phyloP scores from a whole-genome alignment of 768 basidiomycete species.

The Podaxis sp. region DNA sequence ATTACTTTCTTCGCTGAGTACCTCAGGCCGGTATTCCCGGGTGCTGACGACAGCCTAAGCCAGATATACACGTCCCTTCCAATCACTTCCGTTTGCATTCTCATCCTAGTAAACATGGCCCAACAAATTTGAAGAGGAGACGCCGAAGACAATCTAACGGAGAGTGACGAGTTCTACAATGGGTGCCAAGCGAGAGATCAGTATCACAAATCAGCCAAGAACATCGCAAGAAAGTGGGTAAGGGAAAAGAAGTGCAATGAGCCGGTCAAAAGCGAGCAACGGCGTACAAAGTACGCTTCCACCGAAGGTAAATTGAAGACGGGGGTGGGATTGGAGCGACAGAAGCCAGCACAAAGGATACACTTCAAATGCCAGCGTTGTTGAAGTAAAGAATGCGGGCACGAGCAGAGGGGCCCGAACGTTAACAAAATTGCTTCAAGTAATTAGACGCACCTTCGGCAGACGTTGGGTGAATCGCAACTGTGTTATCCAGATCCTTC shows the following conservation, averaged over 20 bases:
- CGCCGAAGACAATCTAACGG: constrained; percentile 17
- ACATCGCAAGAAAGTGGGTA: not conserved
- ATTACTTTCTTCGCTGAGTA: not conserved
- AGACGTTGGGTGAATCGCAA: constrained; percentile 90
- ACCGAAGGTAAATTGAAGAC: not conserved
- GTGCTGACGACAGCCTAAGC: not conserved
- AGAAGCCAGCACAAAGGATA: not conserved
- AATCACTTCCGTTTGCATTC: not conserved
- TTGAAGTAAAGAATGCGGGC: not conserved
- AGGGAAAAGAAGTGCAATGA: not conserved
- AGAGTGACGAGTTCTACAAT: constrained; percentile 30
- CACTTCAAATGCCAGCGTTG: not conserved
- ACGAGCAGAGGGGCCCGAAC: not conserved
- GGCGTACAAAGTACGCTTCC: not conserved
- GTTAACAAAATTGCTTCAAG: not conserved
- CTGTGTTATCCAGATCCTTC: constrained; percentile 79
- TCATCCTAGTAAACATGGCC: not conserved
- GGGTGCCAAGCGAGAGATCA: not conserved
- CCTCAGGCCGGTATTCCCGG: not conserved
- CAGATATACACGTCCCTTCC: not conserved
- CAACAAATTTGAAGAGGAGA: not conserved
- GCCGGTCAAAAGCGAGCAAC: not conserved
- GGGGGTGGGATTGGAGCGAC: not conserved
- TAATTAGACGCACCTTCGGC: constrained; percentile 60
- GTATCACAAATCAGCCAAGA: not conserved